Evolutionary conservation across 2,329 filamentous ascomycete species (phyloP).

Genomic region (Pestalotiopsis sp.): DNA sequence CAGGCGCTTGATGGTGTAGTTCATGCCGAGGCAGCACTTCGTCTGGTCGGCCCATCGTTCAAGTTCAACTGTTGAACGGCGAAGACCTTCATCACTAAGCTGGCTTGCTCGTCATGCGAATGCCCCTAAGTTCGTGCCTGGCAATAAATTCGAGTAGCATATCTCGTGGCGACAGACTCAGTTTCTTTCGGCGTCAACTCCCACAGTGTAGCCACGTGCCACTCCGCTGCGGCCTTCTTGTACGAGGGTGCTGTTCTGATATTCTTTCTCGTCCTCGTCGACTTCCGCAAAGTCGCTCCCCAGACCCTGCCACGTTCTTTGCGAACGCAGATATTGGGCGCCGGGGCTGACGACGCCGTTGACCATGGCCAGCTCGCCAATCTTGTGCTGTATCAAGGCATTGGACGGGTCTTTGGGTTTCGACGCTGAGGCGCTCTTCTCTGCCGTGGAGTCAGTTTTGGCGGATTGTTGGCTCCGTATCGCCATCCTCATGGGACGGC

Average conservation of each 20-base stretch:
- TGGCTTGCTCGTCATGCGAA: no score
- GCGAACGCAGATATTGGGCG: conserved; percentile 79
- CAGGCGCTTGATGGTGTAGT: no score
- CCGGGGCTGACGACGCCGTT: conserved; percentile 89
- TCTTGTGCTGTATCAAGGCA: conserved; percentile 56
- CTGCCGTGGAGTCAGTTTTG: conserved; percentile 24
- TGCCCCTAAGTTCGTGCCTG: no score
- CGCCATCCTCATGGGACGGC: conserved; percentile 68
- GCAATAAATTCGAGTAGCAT: no score
- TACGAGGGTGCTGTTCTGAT: conserved; percentile 63
- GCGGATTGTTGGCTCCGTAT: conserved; percentile 15
- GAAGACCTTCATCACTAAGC: no score
- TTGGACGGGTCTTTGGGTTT: conserved; percentile 40
- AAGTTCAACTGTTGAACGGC: no score
- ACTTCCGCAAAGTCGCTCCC: conserved; percentile 77
- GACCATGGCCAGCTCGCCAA: conserved; percentile 73
- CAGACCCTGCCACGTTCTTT: conserved; percentile 87
- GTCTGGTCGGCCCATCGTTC: no score
- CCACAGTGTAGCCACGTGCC: conserved; percentile 83
- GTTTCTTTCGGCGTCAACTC: conserved; percentile 46
- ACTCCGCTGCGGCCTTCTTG: conserved; percentile 87
- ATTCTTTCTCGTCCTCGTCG: conserved; percentile 60
- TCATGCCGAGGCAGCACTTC: no score
- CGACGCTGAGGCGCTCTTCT: conserved; percentile 20
- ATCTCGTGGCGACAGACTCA: conserved; percentile 15